A percentile compares a stretch with the other conserved stretches of the same genome.
phyloP scores from a whole-genome alignment of 805 yeast species.

The Maudiozyma saulgeensis region DNA sequence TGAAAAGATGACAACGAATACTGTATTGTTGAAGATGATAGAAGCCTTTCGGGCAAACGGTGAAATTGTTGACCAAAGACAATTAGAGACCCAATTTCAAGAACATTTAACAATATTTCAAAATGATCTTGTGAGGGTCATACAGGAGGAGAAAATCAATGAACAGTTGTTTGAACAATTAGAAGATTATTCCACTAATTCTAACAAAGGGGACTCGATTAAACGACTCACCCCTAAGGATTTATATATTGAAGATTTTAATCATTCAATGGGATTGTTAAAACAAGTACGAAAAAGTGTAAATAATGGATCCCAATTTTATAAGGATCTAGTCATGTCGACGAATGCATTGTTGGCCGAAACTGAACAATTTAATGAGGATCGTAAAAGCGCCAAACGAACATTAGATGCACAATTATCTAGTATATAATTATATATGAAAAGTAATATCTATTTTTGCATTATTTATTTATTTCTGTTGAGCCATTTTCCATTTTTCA shows the following conservation, averaged over 20 bases:
- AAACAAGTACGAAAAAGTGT: slow-evolving; percentile 50
- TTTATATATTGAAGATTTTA: slow-evolving; percentile 21
- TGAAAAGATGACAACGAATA: slow-evolving; percentile 37
- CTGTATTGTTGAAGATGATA: slow-evolving; percentile 45
- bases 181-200: neutral
- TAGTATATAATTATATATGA: neutral
- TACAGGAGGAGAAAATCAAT: slow-evolving; percentile 33
- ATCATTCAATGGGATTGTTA: slow-evolving; percentile 28
- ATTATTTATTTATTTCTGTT: neutral
- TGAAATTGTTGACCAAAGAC: slow-evolving; percentile 15
- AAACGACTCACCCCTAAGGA: slow-evolving; percentile 13
- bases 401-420: slow-evolving; percentile 33
- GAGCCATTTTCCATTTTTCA: slow-evolving; percentile 33
- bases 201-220: neutral
- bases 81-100: slow-evolving; percentile 34
- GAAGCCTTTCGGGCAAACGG: slow-evolving; percentile 34
- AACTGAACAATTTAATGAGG: slow-evolving; percentile 42
- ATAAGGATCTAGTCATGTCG: slow-evolving; percentile 47
- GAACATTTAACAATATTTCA: slow-evolving; percentile 38
- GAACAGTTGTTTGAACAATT: slow-evolving; percentile 35
- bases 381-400: slow-evolving; percentile 44
- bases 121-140: slow-evolving; percentile 40
- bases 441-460: neutral
- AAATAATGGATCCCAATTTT: slow-evolving; percentile 62
- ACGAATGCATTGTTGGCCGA: slow-evolving; percentile 37